Evolutionary conservation across 306 rosid species (phyloP).

Genomic region (Malus fusca): DNA sequence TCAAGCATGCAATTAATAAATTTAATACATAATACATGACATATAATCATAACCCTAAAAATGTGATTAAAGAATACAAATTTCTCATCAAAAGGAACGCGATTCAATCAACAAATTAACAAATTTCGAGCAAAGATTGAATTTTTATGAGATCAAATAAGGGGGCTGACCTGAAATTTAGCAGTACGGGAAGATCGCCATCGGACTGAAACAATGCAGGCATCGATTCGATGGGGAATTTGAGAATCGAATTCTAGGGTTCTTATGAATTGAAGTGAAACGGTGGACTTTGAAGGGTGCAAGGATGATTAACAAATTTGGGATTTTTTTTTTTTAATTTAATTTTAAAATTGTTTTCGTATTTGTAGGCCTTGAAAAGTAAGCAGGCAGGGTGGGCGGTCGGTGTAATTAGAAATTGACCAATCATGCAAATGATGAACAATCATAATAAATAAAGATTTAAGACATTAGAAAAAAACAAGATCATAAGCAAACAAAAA

Average conservation of each 20-base stretch:
- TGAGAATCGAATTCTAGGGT: not conserved
- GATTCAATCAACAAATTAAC: not conserved
- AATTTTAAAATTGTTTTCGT: not conserved
- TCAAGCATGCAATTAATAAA: not conserved
- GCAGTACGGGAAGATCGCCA: constrained; percentile 9
- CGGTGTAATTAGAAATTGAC: too few relatives aligned
- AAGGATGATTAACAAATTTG: not conserved
- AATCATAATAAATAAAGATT: too few relatives aligned
- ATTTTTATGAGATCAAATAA: not conserved
- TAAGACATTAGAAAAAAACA: not conserved
- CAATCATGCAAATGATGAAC: too few relatives aligned
- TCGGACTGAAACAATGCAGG: constrained; percentile 11
- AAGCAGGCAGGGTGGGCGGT: not conserved
- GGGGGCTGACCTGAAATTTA: constrained; percentile 7
- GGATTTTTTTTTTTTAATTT: not conserved
- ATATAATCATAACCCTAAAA: not conserved
- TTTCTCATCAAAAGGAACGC: not conserved
- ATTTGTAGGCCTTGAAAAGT: not conserved
- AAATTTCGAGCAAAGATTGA: not conserved
- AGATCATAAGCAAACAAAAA: not conserved
- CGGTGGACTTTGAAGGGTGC: constrained; percentile 1
- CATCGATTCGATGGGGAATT: not conserved
- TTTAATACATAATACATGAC: not conserved
- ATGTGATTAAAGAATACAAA: too few relatives aligned
- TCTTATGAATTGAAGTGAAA: not conserved